Conservation (phyloP, 805 yeast species). For the Kluyveromyces nonfermentans region DNA sequence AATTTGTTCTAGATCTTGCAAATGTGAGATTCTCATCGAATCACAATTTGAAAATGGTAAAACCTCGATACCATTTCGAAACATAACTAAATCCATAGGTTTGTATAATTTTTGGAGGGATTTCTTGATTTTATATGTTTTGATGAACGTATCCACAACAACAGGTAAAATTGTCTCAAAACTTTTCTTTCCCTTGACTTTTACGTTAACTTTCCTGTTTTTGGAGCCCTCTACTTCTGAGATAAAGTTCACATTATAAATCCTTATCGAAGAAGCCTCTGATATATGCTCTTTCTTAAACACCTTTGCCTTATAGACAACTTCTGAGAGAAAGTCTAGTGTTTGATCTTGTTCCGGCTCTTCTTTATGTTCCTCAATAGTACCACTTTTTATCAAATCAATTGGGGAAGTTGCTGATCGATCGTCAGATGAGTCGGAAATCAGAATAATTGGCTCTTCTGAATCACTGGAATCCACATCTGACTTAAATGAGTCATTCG, state of each 20-base stretch:
- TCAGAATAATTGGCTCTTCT: background rate
- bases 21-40: slow-evolving; percentile 19
- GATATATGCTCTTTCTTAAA: background rate
- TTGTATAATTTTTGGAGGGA: slow-evolving; percentile 12
- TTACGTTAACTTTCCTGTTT: slow-evolving; percentile 20
- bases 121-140: slow-evolving; percentile 14
- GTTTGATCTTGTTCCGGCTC: background rate
- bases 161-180: slow-evolving; percentile 22
- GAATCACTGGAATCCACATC: background rate
- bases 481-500: background rate
- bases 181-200: slow-evolving; percentile 21
- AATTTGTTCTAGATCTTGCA: background rate
- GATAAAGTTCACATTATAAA: slow-evolving; percentile 18
- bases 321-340: background rate
- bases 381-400: background rate
- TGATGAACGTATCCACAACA: slow-evolving; percentile 17
- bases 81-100: slow-evolving; percentile 13
- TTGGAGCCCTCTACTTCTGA: slow-evolving; percentile 24
- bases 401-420: background rate
- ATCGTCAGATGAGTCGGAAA: background rate
- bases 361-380: background rate
- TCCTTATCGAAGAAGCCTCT: slow-evolving; percentile 7
- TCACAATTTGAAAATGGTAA: slow-evolving; percentile 26
- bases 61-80: slow-evolving; percentile 22
- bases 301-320: background rate